These are phyloP conservation scores for Populus alba DNA, from an alignment of 345 rosid genomes.

Conservation along the genomic window DNA sequence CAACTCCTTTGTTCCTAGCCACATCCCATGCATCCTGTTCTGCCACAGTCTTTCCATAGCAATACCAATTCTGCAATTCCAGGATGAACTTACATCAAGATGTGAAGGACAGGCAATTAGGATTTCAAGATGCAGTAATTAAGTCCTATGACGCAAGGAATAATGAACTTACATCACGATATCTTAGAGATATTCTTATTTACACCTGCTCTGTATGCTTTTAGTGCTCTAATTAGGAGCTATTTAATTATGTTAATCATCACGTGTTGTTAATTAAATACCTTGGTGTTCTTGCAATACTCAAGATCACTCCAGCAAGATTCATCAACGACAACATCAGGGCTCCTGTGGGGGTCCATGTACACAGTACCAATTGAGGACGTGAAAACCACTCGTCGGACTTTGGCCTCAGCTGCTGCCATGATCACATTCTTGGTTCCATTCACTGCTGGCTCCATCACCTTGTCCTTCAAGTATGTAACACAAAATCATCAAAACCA, in stretches of 20 bases:
- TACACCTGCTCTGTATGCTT: neutral
- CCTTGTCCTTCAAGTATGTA: constrained; percentile 53
- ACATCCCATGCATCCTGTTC: constrained; percentile 42
- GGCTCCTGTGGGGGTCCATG: constrained; percentile 84
- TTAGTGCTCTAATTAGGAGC: too few relatives aligned
- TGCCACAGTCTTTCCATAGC: constrained; percentile 89
- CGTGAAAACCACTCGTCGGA: constrained; percentile 83
- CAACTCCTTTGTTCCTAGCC: constrained; percentile 53
- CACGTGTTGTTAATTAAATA: neutral
- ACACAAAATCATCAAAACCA: neutral
- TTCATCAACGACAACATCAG: constrained; percentile 75
- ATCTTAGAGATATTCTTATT: too few relatives aligned
- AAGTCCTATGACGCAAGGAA: too few relatives aligned
- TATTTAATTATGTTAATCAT: too few relatives aligned
- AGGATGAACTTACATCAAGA: too few relatives aligned
- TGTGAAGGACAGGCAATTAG: too few relatives aligned
- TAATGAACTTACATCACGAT: too few relatives aligned
- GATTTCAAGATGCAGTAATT: too few relatives aligned
- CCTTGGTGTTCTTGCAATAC: constrained; percentile 93
- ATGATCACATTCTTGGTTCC: constrained; percentile 81
- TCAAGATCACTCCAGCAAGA: constrained; percentile 97
- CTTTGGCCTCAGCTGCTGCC: constrained; percentile 83
- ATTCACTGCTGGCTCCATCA: constrained; percentile 95
- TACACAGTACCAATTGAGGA: constrained; percentile 89
- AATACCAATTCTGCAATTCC: constrained; percentile 81